Evolutionary conservation across 371 early-diverging fungal genomes (phyloP), one percentile per base, ranked within the genome.

Genomic region (Mucor racemosus): DNA sequence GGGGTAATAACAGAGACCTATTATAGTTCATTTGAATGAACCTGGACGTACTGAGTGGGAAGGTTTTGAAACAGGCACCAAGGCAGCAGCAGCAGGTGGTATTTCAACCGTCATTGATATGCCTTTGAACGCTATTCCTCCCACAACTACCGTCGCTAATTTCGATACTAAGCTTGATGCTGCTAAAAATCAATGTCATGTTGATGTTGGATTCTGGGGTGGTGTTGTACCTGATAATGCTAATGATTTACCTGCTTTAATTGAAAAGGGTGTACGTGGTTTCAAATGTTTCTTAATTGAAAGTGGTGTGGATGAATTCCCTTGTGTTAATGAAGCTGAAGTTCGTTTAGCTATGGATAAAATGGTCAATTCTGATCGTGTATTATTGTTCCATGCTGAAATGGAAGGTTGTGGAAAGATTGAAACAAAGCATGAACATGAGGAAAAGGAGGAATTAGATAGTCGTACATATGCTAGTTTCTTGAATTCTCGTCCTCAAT

Each of bases 211-310:
- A 11, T 90, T 91, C 72, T 93, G 89, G 82, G 93, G 93, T 50
- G 93, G 93, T 39, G 86, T 93, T 5, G 87, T 93, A 1, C 93
- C 93, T 15, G 89, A 86, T 54, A 93, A 93, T 74, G 79, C 83
- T 9, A 44, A 82, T 26, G 84, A 90, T 14, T 79, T 93, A 26
- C 79, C 80, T 5, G 85, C 84, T 15, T 76, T 93, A 66, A 84
- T 91, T 48, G 78, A 84, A 31, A 85, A 75, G 4, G 93, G 93
- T 39, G 92, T 90, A 38, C 84, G 90, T 55, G 93, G 93, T 1
- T 93, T 93, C 84, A 93, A 93, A 73, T 90, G 93, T 68, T 93
- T 93, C 76, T 77, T 93, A 76, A 92, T 92, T 68, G 92, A 93
- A 62, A 90, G 90, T 76, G 93, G 93, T 64, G 93, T 93, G 2